A percentile compares a stretch with the other conserved stretches of the same genome.
phyloP scores from a whole-genome alignment of 2,329 filamentous ascomycete species.

The Elsinoe batatas region DNA sequence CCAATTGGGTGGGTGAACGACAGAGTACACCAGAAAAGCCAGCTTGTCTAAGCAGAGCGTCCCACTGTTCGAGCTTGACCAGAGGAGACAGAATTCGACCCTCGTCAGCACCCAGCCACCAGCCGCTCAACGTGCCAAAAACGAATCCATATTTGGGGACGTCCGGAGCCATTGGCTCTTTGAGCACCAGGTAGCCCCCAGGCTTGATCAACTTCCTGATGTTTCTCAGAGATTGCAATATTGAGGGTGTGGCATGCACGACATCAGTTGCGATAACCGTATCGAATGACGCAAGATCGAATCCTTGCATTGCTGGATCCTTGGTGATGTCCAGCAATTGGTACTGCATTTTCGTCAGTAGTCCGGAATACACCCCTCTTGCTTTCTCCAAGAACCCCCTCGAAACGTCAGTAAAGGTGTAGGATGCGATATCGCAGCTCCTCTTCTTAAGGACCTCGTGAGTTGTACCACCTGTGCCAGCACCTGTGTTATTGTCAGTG shows the following conservation, averaged over 20 bases:
- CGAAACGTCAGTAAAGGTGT: slow-evolving; percentile 40
- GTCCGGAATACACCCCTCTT: slow-evolving; percentile 10
- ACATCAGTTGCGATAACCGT: slow-evolving; percentile 22
- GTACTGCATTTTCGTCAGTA: slow-evolving; percentile 21
- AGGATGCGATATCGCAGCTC: slow-evolving; percentile 20
- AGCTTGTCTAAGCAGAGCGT: background rate
- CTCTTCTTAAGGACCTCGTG: background rate
- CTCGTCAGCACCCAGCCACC: slow-evolving; percentile 27
- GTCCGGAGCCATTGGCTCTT: slow-evolving; percentile 23
- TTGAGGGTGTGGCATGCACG: slow-evolving; percentile 19
- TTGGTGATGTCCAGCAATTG: slow-evolving; percentile 9
- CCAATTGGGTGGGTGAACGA: background rate
- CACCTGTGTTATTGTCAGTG: background rate
- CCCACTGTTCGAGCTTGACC: background rate
- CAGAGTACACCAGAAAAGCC: background rate
- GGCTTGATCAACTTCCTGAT: slow-evolving; percentile 21
- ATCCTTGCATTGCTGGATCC: slow-evolving; percentile 36
- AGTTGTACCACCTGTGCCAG: background rate
- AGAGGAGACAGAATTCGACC: background rate
- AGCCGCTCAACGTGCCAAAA: slow-evolving; percentile 27
- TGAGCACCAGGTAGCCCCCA: slow-evolving; percentile 20
- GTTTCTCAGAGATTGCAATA: slow-evolving; percentile 19
- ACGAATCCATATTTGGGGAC: slow-evolving; percentile 20
- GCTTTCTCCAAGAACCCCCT: slow-evolving; percentile 33
- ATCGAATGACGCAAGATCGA: slow-evolving; percentile 32